Evolutionary conservation across 805 yeast genomes (phyloP).

Genomic region (Saccharomycopsis malanga): DNA sequence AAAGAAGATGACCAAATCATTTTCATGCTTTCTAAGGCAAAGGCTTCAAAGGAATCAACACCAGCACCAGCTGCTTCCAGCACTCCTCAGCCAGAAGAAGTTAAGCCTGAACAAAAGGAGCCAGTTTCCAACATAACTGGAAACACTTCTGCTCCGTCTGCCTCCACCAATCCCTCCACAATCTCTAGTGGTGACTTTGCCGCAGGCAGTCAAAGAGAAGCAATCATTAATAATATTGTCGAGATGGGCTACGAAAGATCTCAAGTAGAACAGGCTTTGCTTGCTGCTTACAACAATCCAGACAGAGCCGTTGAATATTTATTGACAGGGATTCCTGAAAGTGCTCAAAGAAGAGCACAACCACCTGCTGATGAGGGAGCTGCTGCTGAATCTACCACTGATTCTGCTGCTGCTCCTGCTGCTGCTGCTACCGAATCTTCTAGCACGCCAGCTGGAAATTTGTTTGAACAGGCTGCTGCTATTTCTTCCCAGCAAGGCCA

Average conservation of each 20-base stretch:
- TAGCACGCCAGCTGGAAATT: slow-evolving; percentile 31
- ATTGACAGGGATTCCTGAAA: slow-evolving; percentile 81
- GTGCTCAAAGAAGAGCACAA: slow-evolving; percentile 28
- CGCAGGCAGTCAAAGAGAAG: slow-evolving; percentile 69
- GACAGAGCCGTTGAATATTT: slow-evolving; percentile 96
- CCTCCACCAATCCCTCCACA: slow-evolving; percentile 23
- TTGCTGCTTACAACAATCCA: slow-evolving; percentile 95
- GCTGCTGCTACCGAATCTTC: slow-evolving; percentile 26
- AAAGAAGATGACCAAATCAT: slow-evolving; percentile 84
- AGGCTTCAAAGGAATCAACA: slow-evolving; percentile 24
- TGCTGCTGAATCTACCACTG: slow-evolving; percentile 17
- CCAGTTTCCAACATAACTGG: slow-evolving; percentile 23
- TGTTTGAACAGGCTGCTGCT: slow-evolving; percentile 40
- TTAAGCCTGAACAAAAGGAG: background rate
- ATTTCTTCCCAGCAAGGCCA: slow-evolving; percentile 25
- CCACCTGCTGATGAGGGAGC: slow-evolving; percentile 24
- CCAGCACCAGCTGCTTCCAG: slow-evolving; percentile 26
- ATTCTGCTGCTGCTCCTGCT: slow-evolving; percentile 24
- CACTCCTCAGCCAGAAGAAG: slow-evolving; percentile 15
- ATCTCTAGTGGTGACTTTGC: slow-evolving; percentile 50
- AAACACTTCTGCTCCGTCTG: slow-evolving; percentile 24
- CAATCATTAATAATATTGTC: slow-evolving; percentile 74
- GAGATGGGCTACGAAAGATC: slow-evolving; percentile 93
- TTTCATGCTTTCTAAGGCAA: slow-evolving; percentile 72
- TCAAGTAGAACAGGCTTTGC: slow-evolving; percentile 82